Conservation (phyloP, 306 rosid genomes). For the Crotalaria pallida region DNA sequence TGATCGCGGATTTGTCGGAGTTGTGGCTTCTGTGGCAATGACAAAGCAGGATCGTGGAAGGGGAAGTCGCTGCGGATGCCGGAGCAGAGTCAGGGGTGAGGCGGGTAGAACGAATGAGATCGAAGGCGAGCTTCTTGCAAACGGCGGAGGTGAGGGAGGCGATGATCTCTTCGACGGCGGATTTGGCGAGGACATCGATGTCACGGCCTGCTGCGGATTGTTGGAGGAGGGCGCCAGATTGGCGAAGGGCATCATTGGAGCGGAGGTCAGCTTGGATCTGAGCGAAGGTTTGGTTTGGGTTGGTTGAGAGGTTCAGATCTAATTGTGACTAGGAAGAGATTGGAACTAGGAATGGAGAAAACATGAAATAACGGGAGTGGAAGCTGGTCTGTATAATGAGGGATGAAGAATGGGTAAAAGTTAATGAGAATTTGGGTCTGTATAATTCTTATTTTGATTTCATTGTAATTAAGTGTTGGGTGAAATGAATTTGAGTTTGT, state of each 20-base stretch:
- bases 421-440: too few relatives aligned
- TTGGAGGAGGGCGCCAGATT: slow-evolving; percentile 94
- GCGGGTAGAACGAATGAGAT: slow-evolving; percentile 92
- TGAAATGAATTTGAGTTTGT: too few relatives aligned
- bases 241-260: slow-evolving; percentile 95
- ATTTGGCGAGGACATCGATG: slow-evolving; percentile 74
- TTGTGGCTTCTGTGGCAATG: too few relatives aligned
- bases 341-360: not conserved
- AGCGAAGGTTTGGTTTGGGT: too few relatives aligned
- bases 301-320: too few relatives aligned
- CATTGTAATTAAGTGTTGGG: too few relatives aligned
- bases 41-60: slow-evolving; percentile 96
- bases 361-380: too few relatives aligned
- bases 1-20: too few relatives aligned
- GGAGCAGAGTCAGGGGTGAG: slow-evolving; percentile 78
- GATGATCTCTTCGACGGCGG: slow-evolving; percentile 94
- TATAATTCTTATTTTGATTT: too few relatives aligned
- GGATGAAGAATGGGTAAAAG: too few relatives aligned
- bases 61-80: slow-evolving; percentile 84
- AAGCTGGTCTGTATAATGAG: too few relatives aligned
- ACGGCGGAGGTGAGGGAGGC: slow-evolving; percentile 96
- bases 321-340: not conserved
- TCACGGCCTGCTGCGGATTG: slow-evolving; percentile 98
- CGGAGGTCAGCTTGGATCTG: slow-evolving; percentile 99
- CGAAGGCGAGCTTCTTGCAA: slow-evolving; percentile 90